Evolutionary conservation across 1,284 basidiomycete species (phyloP), one percentile per base, ranked within the genome.

Genomic region (Sporisorium sorghi): DNA sequence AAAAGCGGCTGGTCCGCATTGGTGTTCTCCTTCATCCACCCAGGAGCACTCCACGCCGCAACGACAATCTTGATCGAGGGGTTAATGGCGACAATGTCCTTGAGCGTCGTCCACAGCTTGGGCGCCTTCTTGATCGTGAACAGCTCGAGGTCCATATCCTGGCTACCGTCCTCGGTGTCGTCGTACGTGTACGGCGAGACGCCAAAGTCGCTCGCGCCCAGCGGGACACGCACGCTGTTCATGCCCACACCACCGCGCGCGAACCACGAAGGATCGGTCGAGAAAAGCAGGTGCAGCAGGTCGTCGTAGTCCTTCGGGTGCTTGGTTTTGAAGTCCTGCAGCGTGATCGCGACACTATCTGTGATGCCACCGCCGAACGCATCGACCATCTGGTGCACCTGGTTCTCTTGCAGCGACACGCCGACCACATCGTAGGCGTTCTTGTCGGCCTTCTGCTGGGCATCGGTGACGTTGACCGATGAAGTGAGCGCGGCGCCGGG

Each of bases 121-220:
- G 76, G 73, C 4, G 76, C 73, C 19, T 66, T 67, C 21, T 77
- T 62, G 63, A 79, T 74, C n/a, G 50, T 66, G 26, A 79, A 78
- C 14, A 64, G 58, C 44, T 58, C 53, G 23, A 79, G 40, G 10
- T 73, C 37, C 26, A 33, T 24, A 42, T 79, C 78, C 9, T 62
- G 40, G 0, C 69, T 71, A 2, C 67, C 70, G 52, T 79, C 78
- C n/a, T 47, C 57, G 0, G 76, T 79, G 39, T 79, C 78, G 47
- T 76, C 73, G 24, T 76, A 79, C 2, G 78, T 68, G 65, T 79
- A 79, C 2, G 70, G 67, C 1, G 49, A 40, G 3, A 54, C 37
- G 17, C 73, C 74, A 42, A 79, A 79, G 30, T 79, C 78, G 35
- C 61, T 57, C 2, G 76, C 74, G n/a, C 78, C 78, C 15, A 79